A percentile compares a stretch with the other conserved stretches of the same genome.
These are phyloP conservation scores for Athelia sp. DNA, from an alignment of 1,284 basidiomycete genomes.

Conservation along the genomic window DNA sequence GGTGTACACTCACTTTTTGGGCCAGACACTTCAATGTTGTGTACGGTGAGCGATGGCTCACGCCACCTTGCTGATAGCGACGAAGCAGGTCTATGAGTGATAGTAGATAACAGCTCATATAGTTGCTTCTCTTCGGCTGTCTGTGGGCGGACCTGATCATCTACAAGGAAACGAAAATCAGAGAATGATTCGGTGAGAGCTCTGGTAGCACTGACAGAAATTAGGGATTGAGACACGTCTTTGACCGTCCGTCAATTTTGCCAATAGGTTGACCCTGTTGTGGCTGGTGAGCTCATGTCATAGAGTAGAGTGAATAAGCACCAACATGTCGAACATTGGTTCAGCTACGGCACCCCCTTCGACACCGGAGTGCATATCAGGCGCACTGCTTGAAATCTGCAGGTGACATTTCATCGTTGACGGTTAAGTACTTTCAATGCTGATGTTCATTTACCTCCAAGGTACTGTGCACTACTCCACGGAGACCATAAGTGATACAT, in stretches of 20 bases:
- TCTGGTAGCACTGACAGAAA: constrained; percentile 65
- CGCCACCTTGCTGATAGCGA: constrained; percentile 76
- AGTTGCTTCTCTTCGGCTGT: constrained; percentile 63
- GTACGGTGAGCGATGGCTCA: constrained; percentile 70
- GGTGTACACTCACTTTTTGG: constrained; percentile 62
- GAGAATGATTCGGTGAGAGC: neutral
- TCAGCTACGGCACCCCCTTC: constrained; percentile 87
- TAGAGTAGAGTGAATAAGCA: constrained; percentile 2
- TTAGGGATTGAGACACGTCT: constrained; percentile 68
- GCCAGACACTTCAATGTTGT: constrained; percentile 67
- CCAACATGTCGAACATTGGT: constrained; percentile 89
- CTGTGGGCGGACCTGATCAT: constrained; percentile 68
- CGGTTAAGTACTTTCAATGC: neutral
- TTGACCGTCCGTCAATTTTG: constrained; percentile 59
- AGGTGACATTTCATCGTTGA: neutral
- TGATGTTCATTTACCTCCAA: constrained; percentile 46
- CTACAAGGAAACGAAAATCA: constrained; percentile 32
- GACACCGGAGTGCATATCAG: constrained; percentile 87
- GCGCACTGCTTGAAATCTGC: constrained; percentile 61
- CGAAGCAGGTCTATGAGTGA: constrained; percentile 63
- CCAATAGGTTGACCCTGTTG: constrained; percentile 73
- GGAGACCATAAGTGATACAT: constrained; percentile 92
- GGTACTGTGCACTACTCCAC: constrained; percentile 87
- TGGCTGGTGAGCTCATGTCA: constrained; percentile 1
- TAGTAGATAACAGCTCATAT: constrained; percentile 63